Percentiles rank a stretch among this genome's conserved stretches.
Conservation (phyloP, 148 eudicot species). For the Rhododendron kiyosumense region DNA sequence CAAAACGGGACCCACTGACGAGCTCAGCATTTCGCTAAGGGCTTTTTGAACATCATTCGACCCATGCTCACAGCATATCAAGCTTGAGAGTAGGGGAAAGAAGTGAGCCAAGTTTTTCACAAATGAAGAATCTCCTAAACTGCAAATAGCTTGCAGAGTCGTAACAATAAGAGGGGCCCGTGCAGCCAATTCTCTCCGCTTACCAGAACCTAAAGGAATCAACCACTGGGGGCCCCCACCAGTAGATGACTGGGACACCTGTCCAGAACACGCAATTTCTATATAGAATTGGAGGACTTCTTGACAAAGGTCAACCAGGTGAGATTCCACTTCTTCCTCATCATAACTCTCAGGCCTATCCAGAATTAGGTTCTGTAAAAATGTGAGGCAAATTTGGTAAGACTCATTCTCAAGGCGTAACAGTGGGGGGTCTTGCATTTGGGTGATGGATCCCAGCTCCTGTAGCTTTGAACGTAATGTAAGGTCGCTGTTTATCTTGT, state of each 20-base stretch:
- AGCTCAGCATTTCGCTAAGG: conserved; percentile 69
- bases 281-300: conserved; percentile 79
- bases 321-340: conserved; percentile 59
- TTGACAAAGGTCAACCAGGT: conserved; percentile 66
- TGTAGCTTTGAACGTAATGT: conserved; percentile 64
- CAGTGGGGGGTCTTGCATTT: conserved; percentile 98
- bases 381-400: conserved; percentile 87
- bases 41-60: conserved; percentile 79
- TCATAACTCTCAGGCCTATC: conserved; percentile 54
- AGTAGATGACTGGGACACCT: conserved; percentile 23
- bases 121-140: conserved; percentile 61
- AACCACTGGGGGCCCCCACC: conserved; percentile 36
- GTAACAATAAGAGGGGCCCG: conserved; percentile 82
- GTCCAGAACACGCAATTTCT: conserved; percentile 40
- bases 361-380: conserved; percentile 65
- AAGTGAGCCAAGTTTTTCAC: conserved; percentile 58
- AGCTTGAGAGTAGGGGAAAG: conserved; percentile 66
- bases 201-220: conserved; percentile 74
- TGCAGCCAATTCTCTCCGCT: conserved; percentile 70
- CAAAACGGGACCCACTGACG: conserved; percentile 66
- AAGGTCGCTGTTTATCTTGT: conserved; percentile 64
- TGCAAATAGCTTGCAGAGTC: conserved; percentile 71
- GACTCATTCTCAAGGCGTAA: conserved; percentile 93
- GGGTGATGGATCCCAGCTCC: conserved; percentile 64
- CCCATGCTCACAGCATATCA: conserved; percentile 86